Percentiles rank a stretch among this genome's conserved stretches.
Evolutionary conservation across 805 yeast species (phyloP).

Genomic region (Hanseniaspora nectarophila): DNA sequence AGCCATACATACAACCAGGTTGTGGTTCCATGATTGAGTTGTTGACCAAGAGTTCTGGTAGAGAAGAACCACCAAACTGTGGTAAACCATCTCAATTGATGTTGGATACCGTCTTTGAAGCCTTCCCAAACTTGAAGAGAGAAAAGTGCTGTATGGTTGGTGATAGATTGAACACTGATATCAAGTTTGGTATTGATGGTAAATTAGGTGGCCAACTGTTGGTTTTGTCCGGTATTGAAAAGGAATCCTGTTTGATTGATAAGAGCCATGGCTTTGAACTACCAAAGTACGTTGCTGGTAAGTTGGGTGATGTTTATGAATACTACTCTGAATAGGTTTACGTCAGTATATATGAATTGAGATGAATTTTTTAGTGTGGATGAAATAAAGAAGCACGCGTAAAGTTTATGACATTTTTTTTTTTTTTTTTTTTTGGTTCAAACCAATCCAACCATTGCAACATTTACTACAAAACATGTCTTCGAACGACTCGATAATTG

Average conservation of each 20-base stretch:
- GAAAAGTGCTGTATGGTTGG: constrained; percentile 79
- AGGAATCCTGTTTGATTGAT: constrained; percentile 46
- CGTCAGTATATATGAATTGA: not conserved
- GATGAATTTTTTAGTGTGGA: not conserved
- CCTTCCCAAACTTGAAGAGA: constrained; percentile 43
- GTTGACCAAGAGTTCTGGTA: constrained; percentile 60
- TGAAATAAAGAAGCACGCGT: not conserved
- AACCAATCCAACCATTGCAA: too few species aligned
- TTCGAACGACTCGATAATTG: constrained; percentile 21
- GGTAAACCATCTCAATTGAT: constrained; percentile 86
- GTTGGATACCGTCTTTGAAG: constrained; percentile 78
- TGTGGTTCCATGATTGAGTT: constrained; percentile 86
- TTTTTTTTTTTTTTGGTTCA: not conserved
- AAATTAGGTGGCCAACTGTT: constrained; percentile 69
- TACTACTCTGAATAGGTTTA: not conserved
- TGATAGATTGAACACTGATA: constrained; percentile 89
- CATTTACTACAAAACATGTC: too few species aligned
- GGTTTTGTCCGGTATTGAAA: constrained; percentile 86
- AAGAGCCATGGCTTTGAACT: constrained; percentile 28
- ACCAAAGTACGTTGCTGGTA: constrained; percentile 59
- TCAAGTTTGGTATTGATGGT: constrained; percentile 79
- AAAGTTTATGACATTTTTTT: not conserved
- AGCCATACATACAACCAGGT: constrained; percentile 79
- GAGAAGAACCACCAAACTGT: constrained; percentile 67
- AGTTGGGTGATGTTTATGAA: constrained; percentile 67